Base-by-base conservation (phyloP, 2,329 filamentous ascomycete species). In the Epichloe elymi region DNA sequence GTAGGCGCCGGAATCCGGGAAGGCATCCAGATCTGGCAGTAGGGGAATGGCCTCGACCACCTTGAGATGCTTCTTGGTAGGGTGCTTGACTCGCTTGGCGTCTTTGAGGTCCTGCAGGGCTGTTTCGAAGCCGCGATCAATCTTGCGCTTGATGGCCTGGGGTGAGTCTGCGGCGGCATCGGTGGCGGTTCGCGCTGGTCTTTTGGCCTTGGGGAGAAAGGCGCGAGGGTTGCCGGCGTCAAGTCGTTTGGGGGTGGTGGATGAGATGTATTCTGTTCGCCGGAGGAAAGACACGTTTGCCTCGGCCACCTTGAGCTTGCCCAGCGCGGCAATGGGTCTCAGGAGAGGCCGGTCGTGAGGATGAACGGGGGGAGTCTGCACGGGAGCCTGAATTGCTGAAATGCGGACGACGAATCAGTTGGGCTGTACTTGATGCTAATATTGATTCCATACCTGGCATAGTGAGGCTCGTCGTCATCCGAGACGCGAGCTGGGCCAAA, bases 261-360 rank as follows among this genome's bases (percentile, higher is more conserved):
- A 79, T 11, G 86, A 87, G 62, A 95, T 96, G 70, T 97, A 97
- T 67, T 98, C 93, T 51, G 93, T 97, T 61, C 91, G 82, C 52
- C 93, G 88, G 58, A 98, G 78, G 77, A 98, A 98, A 56, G 88
- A 95, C 50, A 95, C 88, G 56, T 85, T 83, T 17, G 84, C 76
- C 55, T 88, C 85, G 55, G 80, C 80, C 41, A 82, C 78, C 59
- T 87, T 86, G 43, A 85, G 83, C 67, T 95, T 95, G 59, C 88
- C 89, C 20, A 98, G 78, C 46, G 88, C 83, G 37, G 88, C 82
- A 37, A 95, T 80, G 5, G 88, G 86, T 63, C 88, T 81, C 54
- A 98, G 79, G 49, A 98, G 83, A 12, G 82, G 78, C 56, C 87
- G 82, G 70, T 98, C 93, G 61, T 86, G 83, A 7, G 90, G 85